phyloP scores from a whole-genome alignment of 495 filamentous ascomycete species.

The Hyaloscypha finlandica region DNA sequence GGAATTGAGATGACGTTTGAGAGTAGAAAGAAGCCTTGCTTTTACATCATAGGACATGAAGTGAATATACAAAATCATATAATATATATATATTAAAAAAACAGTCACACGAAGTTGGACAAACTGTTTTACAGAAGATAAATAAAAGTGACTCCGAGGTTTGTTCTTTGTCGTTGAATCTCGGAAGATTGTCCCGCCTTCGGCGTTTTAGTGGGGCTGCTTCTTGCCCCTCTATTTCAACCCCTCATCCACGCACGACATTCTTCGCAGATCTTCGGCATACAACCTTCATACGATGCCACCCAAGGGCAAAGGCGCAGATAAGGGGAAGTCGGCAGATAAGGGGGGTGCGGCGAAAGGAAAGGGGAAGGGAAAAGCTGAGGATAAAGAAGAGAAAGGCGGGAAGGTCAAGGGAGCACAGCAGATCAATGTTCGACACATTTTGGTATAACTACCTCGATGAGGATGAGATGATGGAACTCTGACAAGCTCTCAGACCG shows the following conservation, averaged over 20 bases:
- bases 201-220: slow-evolving; percentile 7
- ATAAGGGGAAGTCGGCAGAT: slow-evolving; percentile 30
- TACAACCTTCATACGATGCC: slow-evolving; percentile 41
- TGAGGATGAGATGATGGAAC: slow-evolving; percentile 4
- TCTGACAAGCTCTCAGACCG: slow-evolving; percentile 61
- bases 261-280: not conserved
- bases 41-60: not conserved
- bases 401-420: slow-evolving; percentile 70
- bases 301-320: slow-evolving; percentile 54
- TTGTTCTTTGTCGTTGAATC: not conserved
- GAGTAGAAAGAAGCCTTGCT: not conserved
- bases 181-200: not conserved
- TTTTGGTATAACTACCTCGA: slow-evolving; percentile 56
- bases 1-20: not conserved
- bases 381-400: slow-evolving; percentile 43
- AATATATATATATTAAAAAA: not conserved
- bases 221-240: not conserved
- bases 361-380: slow-evolving; percentile 52
- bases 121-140: not conserved
- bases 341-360: slow-evolving; percentile 39
- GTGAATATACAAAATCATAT: not conserved
- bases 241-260: not conserved
- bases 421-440: slow-evolving; percentile 85
- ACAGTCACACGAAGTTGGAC: not conserved
- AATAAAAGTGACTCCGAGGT: not conserved